phyloP scores from a whole-genome alignment of 164 flowering plant genomes.

The Stephania yunnanensis region DNA sequence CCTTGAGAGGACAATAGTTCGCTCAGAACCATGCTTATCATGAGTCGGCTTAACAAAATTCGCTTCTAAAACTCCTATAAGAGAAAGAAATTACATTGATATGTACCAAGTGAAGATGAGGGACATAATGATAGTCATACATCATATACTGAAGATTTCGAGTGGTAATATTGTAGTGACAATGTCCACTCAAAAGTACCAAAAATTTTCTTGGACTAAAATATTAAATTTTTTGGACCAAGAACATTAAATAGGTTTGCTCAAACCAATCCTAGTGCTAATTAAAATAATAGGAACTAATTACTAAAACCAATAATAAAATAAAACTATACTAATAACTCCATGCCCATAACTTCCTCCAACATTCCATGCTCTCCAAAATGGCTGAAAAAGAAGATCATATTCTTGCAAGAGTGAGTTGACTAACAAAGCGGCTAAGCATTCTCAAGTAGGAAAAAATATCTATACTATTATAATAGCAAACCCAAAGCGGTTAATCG shows the following conservation, averaged over 20 bases:
- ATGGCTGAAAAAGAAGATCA: slow-evolving; percentile 55
- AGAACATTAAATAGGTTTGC: too few species aligned
- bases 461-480: too few species aligned
- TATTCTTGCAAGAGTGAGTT: too few species aligned
- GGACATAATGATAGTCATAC: too few species aligned
- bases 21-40: slow-evolving; percentile 98
- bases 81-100: slow-evolving; percentile 4
- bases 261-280: not conserved
- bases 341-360: slow-evolving; percentile 98
- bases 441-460: too few species aligned
- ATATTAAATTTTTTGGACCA: too few species aligned
- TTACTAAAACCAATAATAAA: not conserved
- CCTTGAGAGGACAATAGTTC: slow-evolving; percentile 79
- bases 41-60: slow-evolving; percentile 99
- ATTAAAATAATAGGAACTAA: not conserved
- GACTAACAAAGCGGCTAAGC: too few species aligned
- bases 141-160: too few species aligned
- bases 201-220: slow-evolving; percentile 1
- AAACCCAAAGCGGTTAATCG: too few species aligned
- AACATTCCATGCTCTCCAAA: slow-evolving; percentile 83
- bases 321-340: slow-evolving; percentile 54
- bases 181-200: not conserved
- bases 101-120: too few species aligned
- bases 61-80: slow-evolving; percentile 87
- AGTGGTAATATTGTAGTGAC: too few species aligned